These are phyloP conservation scores for Rhynchosporium graminicola DNA, from an alignment of 2,329 filamentous ascomycete species.

Conservation along the genomic window DNA sequence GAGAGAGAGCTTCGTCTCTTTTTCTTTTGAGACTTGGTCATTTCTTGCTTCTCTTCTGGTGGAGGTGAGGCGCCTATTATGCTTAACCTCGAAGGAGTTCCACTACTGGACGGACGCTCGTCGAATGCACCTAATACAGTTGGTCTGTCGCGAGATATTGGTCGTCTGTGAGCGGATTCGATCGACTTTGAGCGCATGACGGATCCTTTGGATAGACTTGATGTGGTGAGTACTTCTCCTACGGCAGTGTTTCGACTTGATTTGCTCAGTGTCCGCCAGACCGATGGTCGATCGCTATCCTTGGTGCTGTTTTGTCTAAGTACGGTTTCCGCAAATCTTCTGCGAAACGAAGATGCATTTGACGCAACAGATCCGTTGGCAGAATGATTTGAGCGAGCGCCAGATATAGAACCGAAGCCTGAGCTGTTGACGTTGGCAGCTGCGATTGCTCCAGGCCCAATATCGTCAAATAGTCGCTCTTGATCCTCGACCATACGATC, in stretches of 20 bases:
- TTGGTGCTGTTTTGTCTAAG: constrained; percentile 78
- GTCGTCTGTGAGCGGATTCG: constrained; percentile 61
- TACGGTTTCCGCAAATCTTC: constrained; percentile 78
- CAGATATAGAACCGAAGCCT: constrained; percentile 35
- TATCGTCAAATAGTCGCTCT: constrained; percentile 80
- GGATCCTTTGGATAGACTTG: constrained; percentile 67
- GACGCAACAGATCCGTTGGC: constrained; percentile 74
- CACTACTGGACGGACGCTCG: constrained; percentile 60
- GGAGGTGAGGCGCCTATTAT: constrained; percentile 40
- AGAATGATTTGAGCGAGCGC: constrained; percentile 34
- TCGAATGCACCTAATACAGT: constrained; percentile 64
- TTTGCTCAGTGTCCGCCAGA: constrained; percentile 90
- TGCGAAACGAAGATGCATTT: constrained; percentile 81
- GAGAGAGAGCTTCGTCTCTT: constrained; percentile 92
- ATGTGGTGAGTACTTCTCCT: constrained; percentile 51
- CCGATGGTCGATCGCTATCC: constrained; percentile 70
- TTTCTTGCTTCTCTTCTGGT: constrained; percentile 47
- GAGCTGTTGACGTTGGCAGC: constrained; percentile 28
- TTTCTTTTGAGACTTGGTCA: constrained; percentile 56
- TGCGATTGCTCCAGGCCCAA: constrained; percentile 39
- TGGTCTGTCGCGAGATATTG: constrained; percentile 60
- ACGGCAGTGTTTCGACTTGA: constrained; percentile 61
- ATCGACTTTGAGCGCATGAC: constrained; percentile 75
- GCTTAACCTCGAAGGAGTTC: constrained; percentile 37
- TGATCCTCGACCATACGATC: constrained; percentile 89